phyloP scores from a whole-genome alignment of 2,329 filamentous ascomycete genomes.

The Xylaria multiplex region DNA sequence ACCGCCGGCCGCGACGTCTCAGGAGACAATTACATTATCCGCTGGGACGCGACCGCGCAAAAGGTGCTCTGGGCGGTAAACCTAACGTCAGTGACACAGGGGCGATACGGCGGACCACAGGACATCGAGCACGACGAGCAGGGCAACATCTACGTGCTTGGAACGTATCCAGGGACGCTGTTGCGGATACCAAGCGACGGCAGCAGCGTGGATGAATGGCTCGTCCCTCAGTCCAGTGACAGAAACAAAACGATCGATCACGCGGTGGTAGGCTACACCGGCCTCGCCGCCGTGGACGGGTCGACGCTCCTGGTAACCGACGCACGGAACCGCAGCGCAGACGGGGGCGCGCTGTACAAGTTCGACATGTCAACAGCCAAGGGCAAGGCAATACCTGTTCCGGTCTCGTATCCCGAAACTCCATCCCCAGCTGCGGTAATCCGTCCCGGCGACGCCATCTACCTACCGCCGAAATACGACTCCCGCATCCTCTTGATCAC shows the following conservation, averaged over 20 bases:
- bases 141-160: constrained; percentile 53
- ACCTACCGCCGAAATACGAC: constrained; percentile 49
- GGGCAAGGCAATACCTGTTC: constrained; percentile 43
- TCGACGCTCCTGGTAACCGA: constrained; percentile 49
- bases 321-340: constrained; percentile 38
- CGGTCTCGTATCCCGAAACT: constrained; percentile 34
- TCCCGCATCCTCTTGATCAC: constrained; percentile 51
- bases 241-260: constrained; percentile 36
- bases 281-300: constrained; percentile 43
- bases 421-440: constrained; percentile 25
- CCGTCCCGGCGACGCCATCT: constrained; percentile 47
- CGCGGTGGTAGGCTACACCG: constrained; percentile 44
- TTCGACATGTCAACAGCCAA: constrained; percentile 48
- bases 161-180: constrained; percentile 52
- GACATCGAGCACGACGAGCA: constrained; percentile 52
- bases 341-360: constrained; percentile 48
- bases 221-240: constrained; percentile 41
- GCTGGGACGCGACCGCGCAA: constrained; percentile 47
- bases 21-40: constrained; percentile 52
- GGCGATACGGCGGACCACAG: constrained; percentile 52
- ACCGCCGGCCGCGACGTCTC: constrained; percentile 50
- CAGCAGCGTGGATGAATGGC: constrained; percentile 47
- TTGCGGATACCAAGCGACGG: constrained; percentile 49
- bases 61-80: constrained; percentile 49
- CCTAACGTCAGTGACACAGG: constrained; percentile 46